Evolutionary conservation across 371 early-diverging fungal species (phyloP).

Genomic region (Mortierella sp.): DNA sequence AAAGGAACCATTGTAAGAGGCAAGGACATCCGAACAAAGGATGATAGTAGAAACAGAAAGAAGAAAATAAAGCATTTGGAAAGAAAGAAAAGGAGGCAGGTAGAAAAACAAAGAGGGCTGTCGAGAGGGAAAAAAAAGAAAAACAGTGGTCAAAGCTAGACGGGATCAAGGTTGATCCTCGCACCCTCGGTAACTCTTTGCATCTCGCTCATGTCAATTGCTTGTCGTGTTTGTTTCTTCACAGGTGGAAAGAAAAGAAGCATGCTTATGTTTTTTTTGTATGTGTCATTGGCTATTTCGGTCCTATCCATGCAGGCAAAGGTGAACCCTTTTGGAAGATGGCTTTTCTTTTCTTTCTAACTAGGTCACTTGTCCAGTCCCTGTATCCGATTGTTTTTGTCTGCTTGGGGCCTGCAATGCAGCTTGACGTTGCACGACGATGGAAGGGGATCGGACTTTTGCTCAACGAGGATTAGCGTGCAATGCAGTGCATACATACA

Average conservation of each 20-base stretch:
- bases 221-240: not conserved
- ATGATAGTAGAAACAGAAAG: not conserved
- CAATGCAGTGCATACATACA: not conserved
- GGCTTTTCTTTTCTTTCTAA: not conserved
- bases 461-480: not conserved
- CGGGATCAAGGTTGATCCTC: conserved; percentile 14
- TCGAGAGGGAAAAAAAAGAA: not conserved
- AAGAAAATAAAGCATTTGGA: not conserved
- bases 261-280: not conserved
- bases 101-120: not conserved
- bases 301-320: not conserved
- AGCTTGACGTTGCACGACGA: not conserved
- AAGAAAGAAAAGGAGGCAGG: not conserved
- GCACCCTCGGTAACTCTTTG: not conserved
- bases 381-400: not conserved
- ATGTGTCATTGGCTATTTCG: not conserved
- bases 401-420: not conserved
- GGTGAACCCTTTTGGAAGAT: not conserved
- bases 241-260: not conserved
- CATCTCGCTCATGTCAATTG: not conserved
- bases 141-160: not conserved
- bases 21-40: not conserved
- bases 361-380: not conserved
- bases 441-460: not conserved
- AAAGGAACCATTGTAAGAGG: not conserved